These are phyloP conservation scores for Sporisorium graminicola DNA, from an alignment of 1,284 basidiomycete genomes.

Conservation along the genomic window DNA sequence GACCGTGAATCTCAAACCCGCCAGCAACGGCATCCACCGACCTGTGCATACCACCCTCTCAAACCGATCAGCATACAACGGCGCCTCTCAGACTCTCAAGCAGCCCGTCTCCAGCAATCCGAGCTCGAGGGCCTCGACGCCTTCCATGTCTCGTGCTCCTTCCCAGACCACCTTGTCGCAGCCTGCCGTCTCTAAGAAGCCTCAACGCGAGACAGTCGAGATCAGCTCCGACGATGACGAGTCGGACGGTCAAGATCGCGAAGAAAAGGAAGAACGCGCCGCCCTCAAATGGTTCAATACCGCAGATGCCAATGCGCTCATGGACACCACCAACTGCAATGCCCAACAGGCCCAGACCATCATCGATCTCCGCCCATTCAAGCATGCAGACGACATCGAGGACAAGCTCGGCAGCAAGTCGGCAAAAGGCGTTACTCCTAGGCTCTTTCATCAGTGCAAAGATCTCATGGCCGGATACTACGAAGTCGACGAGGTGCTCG, in stretches of 20 bases:
- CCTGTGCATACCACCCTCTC: constrained; percentile 9
- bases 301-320: constrained; percentile 79
- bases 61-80: constrained; percentile 10
- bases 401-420: constrained; percentile 78
- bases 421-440: constrained; percentile 90
- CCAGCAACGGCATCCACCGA: constrained; percentile 16
- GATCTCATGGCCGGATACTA: constrained; percentile 88
- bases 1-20: constrained; percentile 35
- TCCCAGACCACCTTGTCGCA: constrained; percentile 11
- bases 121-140: constrained; percentile 28
- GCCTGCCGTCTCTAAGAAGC: constrained; percentile 14
- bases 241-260: constrained; percentile 51
- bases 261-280: constrained; percentile 52
- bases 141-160: constrained; percentile 17
- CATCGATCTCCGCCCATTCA: constrained; percentile 84
- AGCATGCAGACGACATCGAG: constrained; percentile 77
- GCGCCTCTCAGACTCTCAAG: constrained; percentile 10
- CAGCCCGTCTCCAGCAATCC: constrained; percentile 17
- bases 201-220: constrained; percentile 17
- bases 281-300: constrained; percentile 84
- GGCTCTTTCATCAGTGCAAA: constrained; percentile 89
- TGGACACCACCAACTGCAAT: constrained; percentile 90
- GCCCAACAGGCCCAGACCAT: constrained; percentile 85
- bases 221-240: constrained; percentile 60
- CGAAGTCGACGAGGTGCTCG: constrained; percentile 88